phyloP scores from a whole-genome alignment of 108 stramenopile genomes.

The Cyclotella cryptica region DNA sequence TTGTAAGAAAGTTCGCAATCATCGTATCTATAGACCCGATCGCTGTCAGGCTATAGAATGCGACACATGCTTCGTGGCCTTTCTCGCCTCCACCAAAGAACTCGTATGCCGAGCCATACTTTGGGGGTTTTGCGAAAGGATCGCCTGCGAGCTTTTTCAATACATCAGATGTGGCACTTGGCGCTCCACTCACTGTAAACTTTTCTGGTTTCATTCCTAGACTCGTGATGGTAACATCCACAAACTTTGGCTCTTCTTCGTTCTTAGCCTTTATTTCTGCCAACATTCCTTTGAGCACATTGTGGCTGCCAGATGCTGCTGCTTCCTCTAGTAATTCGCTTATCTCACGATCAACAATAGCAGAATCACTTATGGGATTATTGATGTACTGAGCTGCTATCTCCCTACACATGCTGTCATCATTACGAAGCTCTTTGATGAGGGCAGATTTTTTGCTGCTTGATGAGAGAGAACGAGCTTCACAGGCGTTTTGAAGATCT shows the following conservation, averaged over 20 bases:
- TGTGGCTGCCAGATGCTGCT: slow-evolving; percentile 54
- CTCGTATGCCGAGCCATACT: slow-evolving; percentile 88
- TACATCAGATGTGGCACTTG: slow-evolving; percentile 92
- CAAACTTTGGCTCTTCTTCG: slow-evolving; percentile 65
- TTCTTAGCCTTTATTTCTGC: slow-evolving; percentile 63
- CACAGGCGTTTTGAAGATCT: slow-evolving; percentile 73
- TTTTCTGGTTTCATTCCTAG: slow-evolving; percentile 86
- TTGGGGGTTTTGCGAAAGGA: slow-evolving; percentile 86
- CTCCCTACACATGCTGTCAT: slow-evolving; percentile 55
- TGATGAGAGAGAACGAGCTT: slow-evolving; percentile 47
- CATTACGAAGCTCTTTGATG: slow-evolving; percentile 60
- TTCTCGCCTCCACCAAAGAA: slow-evolving; percentile 81
- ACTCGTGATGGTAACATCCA: slow-evolving; percentile 86
- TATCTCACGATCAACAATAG: slow-evolving; percentile 52
- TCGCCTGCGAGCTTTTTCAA: slow-evolving; percentile 87
- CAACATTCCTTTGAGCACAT: slow-evolving; percentile 60
- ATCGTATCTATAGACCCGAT: slow-evolving; percentile 97
- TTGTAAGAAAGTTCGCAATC: slow-evolving; percentile 90
- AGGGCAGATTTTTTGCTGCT: slow-evolving; percentile 65
- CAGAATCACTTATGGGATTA: slow-evolving; percentile 38
- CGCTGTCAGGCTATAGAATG: slow-evolving; percentile 85
- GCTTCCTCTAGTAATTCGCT: slow-evolving; percentile 63
- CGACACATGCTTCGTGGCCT: slow-evolving; percentile 94
- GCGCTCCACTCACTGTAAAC: slow-evolving; percentile 87
- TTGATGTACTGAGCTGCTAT: slow-evolving; percentile 41